phyloP scores from a whole-genome alignment of 176 grass and related monocot species.

The Oryza officinalis region DNA sequence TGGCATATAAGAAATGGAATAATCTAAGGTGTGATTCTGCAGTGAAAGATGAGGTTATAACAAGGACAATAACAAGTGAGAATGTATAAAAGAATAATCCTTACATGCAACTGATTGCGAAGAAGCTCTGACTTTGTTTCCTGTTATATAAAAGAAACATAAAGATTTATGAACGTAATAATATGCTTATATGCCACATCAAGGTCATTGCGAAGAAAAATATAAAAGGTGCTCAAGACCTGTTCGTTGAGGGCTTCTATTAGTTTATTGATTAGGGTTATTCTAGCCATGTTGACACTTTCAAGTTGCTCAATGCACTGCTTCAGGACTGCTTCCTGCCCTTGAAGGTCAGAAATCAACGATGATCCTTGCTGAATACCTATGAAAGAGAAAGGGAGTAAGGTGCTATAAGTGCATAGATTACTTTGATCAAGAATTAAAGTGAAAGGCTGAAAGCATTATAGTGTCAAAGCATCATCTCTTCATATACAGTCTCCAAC shows the following conservation, averaged over 20 bases:
- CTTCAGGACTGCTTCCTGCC: conserved; percentile 65
- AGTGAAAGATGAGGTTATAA: conserved; percentile 23
- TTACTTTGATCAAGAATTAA: background rate
- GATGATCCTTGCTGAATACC: conserved; percentile 64
- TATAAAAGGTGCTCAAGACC: conserved; percentile 51
- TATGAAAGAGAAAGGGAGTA: conserved; percentile 35
- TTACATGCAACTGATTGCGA: conserved; percentile 76
- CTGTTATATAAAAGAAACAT: conserved; percentile 49
- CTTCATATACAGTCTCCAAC: background rate
- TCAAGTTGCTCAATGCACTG: conserved; percentile 73
- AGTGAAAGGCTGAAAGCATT: background rate
- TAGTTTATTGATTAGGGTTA: conserved; percentile 70
- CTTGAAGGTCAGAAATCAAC: conserved; percentile 64
- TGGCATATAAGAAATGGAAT: background rate
- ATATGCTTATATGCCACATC: background rate
- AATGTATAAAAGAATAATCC: conserved; percentile 25
- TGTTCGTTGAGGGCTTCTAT: conserved; percentile 77
- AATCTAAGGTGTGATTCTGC: background rate
- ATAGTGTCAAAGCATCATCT: background rate
- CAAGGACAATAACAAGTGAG: conserved; percentile 2
- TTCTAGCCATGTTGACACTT: conserved; percentile 48
- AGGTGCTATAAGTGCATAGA: conserved; percentile 12
- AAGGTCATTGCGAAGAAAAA: conserved; percentile 9
- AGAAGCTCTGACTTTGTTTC: conserved; percentile 67
- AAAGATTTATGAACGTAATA: conserved; percentile 28